Base-by-base conservation (phyloP, 179 eudicot species). In the Spinacia oleracea region DNA sequence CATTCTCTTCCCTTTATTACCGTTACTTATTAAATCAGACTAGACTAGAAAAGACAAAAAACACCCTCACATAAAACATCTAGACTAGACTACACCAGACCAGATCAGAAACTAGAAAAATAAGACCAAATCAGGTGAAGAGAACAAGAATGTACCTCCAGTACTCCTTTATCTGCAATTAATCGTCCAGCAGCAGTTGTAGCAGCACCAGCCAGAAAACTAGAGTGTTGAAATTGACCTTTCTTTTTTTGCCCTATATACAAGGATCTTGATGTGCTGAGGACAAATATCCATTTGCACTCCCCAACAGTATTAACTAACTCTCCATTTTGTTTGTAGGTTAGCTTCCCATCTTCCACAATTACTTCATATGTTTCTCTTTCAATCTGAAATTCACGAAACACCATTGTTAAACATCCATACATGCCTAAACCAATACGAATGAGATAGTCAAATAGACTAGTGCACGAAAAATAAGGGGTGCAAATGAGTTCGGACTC, bases 141-240 rank as follows among this genome's bases (percentile, higher is more conserved):
- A n/a, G n/a, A n/a, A n/a, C n/a, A n/a, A n/a, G n/a, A 14, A 1
- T 42, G 68, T 90, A 93, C 98, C 97, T 95, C 87, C 35, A 95
- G 97, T 77, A 89, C 80, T 1, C 98, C 98, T 56, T 46, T 81
- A 70, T 85, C 88, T 31, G 96, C 91, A 42, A 88, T 86, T 68
- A 95, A 67, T 85, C 98, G 83, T 76, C 98, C 98, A 21, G 98
- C 97, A 6, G 98, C 95, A 0, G 91, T 88, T 67, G 93, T 95
- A 64, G 98, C 98, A 1, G 89, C 98, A 50, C 98, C 98, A 3
- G 98, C 81, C 48, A 95, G 83, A 79, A 95, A 95, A 85, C 97
- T 95, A 20, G 98, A 95, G 82, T 95, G 98, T 75, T 93, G 98
- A 77, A 95, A 95, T 11, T 23, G 38, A 1, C 98, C 98, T 77